Conservation (phyloP, 2,329 filamentous ascomycete genomes). For the Sphaerulina populicola region DNA sequence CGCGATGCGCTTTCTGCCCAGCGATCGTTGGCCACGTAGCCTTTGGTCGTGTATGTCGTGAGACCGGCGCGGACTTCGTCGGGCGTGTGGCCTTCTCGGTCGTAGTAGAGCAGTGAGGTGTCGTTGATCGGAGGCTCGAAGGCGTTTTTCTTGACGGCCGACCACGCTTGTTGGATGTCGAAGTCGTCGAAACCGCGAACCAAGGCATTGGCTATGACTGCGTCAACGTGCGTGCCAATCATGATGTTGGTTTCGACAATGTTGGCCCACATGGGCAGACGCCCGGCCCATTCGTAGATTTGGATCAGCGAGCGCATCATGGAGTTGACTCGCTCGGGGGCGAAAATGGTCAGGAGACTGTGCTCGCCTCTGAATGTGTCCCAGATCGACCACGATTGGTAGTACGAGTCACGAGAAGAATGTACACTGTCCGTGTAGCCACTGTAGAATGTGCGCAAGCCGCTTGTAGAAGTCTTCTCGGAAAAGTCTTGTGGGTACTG, state of each 20-base stretch:
- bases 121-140: constrained; percentile 41
- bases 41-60: constrained; percentile 39
- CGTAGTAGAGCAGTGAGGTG: constrained; percentile 41
- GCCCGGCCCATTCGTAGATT: constrained; percentile 43
- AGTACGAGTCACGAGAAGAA: constrained; percentile 39
- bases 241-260: constrained; percentile 46
- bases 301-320: constrained; percentile 43
- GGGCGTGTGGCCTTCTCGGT: constrained; percentile 41
- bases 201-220: constrained; percentile 43
- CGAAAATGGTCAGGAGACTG: constrained; percentile 40
- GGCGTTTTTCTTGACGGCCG: constrained; percentile 40
- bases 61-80: constrained; percentile 42
- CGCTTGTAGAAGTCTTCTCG: constrained; percentile 31
- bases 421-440: constrained; percentile 43
- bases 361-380: constrained; percentile 45
- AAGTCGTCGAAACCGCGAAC: constrained; percentile 39
- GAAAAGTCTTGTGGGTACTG: constrained; percentile 45
- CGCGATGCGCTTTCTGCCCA: constrained; percentile 43
- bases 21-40: constrained; percentile 43
- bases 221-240: constrained; percentile 45
- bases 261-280: constrained; percentile 45
- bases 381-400: constrained; percentile 47
- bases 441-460: constrained; percentile 36
- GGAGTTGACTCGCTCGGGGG: constrained; percentile 40
- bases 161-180: constrained; percentile 39